Conservation (phyloP, 768 basidiomycete genomes). For the Tylopilus subfusipes region DNA sequence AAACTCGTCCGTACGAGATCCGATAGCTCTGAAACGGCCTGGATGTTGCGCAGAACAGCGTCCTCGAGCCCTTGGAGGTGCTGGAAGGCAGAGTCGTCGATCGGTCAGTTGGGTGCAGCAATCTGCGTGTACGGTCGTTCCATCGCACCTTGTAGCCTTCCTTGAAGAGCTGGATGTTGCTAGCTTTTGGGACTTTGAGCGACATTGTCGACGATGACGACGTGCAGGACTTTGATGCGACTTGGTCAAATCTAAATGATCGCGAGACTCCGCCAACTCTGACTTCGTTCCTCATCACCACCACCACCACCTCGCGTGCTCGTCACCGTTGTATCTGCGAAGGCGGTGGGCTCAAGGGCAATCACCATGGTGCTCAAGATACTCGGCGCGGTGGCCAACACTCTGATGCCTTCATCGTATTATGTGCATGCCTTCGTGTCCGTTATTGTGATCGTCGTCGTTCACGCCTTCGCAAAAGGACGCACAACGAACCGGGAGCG, state of each 20-base stretch:
- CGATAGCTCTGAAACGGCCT: slow-evolving; percentile 92
- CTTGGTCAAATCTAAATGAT: neutral
- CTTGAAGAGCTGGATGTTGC: slow-evolving; percentile 91
- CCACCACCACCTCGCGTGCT: neutral
- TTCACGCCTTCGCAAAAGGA: slow-evolving; percentile 65
- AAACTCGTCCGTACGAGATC: slow-evolving; percentile 96
- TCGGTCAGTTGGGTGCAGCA: slow-evolving; percentile 1
- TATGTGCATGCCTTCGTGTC: slow-evolving; percentile 48
- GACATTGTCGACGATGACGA: slow-evolving; percentile 55
- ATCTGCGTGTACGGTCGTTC: neutral
- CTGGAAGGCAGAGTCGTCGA: slow-evolving; percentile 30
- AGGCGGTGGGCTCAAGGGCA: too few relatives aligned
- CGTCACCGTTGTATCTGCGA: too few relatives aligned
- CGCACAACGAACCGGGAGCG: slow-evolving; percentile 68
- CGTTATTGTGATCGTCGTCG: slow-evolving; percentile 42
- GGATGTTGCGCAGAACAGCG: slow-evolving; percentile 94
- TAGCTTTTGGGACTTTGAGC: slow-evolving; percentile 89
- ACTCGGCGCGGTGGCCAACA: slow-evolving; percentile 35
- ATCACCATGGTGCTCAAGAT: slow-evolving; percentile 53
- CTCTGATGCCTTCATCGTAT: slow-evolving; percentile 56
- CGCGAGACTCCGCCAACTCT: slow-evolving; percentile 13
- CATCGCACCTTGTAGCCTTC: slow-evolving; percentile 87
- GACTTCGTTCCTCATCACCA: neutral
- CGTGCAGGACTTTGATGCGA: slow-evolving; percentile 10
- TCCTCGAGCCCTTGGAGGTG: slow-evolving; percentile 91